Evolutionary conservation across 2,329 filamentous ascomycete genomes (phyloP).

Genomic region (Pseudocercospora fijiensis): DNA sequence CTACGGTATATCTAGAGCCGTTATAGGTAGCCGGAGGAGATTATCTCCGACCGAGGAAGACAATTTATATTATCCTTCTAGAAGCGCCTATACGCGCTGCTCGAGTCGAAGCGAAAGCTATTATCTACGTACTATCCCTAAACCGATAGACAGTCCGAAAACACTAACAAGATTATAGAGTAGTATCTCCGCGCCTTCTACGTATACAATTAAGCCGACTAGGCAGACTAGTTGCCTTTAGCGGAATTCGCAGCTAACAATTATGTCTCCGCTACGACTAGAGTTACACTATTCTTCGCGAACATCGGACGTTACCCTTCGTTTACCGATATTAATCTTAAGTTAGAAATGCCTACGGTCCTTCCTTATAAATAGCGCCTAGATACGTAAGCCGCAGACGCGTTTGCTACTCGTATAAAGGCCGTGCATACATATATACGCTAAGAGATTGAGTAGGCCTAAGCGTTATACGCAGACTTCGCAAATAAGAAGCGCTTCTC

Average conservation of each 20-base stretch:
- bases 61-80: slow-evolving; percentile 2
- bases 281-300: background rate
- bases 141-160: background rate
- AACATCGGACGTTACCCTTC: background rate
- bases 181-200: background rate
- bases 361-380: background rate
- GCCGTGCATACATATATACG: background rate
- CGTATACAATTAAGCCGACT: background rate
- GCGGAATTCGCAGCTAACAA: background rate
- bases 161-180: background rate
- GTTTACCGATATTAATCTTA: background rate
- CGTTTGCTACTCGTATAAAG: background rate
- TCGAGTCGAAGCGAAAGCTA: background rate
- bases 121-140: no score
- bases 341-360: background rate
- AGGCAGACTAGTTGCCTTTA: background rate
- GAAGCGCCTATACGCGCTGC: background rate
- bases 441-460: background rate
- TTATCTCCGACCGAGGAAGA: background rate
- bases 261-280: background rate
- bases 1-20: background rate
- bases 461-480: background rate
- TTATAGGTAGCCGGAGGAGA: background rate
- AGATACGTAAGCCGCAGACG: background rate
- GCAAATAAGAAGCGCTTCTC: background rate